Conservation (phyloP, 371 early-diverging fungal species). For the Basidiobolus meristosporus region DNA sequence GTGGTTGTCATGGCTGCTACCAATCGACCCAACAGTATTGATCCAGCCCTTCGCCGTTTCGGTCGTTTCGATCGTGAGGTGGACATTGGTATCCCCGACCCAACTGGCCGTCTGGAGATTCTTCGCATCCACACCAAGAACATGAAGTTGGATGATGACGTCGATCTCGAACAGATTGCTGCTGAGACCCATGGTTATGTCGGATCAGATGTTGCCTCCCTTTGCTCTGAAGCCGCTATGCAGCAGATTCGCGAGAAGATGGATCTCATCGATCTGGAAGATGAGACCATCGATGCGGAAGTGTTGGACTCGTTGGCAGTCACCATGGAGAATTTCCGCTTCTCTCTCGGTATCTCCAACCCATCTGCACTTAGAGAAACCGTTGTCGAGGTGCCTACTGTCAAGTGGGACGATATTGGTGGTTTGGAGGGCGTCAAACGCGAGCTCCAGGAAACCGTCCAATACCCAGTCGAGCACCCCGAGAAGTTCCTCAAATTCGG, state of each 20-base stretch:
- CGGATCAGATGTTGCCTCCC: conserved; percentile 96
- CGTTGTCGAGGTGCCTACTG: conserved; percentile 98
- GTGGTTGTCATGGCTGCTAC: conserved; percentile 97
- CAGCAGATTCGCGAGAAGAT: conserved; percentile 99
- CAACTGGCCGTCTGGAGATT: conserved; percentile 96
- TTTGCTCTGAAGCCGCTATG: conserved; percentile 99
- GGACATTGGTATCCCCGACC: conserved; percentile 99
- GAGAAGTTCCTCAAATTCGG: conserved; percentile 99
- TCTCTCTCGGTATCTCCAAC: conserved; percentile 92
- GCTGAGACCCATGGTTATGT: conserved; percentile 98
- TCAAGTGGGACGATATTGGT: conserved; percentile 98
- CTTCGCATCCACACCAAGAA: conserved; percentile 99
- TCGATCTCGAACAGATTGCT: conserved; percentile 96
- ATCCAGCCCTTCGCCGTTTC: conserved; percentile 98
- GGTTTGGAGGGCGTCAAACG: conserved; percentile 97
- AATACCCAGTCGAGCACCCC: conserved; percentile 99
- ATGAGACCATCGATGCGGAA: conserved; percentile 96
- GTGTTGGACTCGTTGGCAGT: conserved; percentile 94
- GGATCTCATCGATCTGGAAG: conserved; percentile 96
- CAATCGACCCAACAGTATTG: conserved; percentile 98
- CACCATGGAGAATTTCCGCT: conserved; percentile 98
- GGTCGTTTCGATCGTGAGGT: conserved; percentile 99
- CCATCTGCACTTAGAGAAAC: conserved; percentile 99
- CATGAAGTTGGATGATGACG: conserved; percentile 95
- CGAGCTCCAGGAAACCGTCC: conserved; percentile 98